Evolutionary conservation across 495 filamentous ascomycete genomes (phyloP).

Genomic region (Mycothermus thermophilus): DNA sequence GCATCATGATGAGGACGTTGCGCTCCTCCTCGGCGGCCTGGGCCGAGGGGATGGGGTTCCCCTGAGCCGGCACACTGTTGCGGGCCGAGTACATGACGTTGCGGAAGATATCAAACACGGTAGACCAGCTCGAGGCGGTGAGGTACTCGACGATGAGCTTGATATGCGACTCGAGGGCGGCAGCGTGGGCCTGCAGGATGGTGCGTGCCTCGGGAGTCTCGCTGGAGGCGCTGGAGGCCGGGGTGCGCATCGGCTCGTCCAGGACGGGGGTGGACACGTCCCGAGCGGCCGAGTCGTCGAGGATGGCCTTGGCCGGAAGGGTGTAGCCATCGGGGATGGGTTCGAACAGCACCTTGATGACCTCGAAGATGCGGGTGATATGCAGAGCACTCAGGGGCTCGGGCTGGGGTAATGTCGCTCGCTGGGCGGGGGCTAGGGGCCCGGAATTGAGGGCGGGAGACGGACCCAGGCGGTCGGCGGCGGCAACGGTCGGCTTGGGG

Average conservation of each 20-base stretch:
- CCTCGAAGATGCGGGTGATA: constrained; percentile 28
- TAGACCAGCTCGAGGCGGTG: constrained; percentile 45
- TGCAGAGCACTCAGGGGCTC: constrained; percentile 25
- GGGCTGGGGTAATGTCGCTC: constrained; percentile 14
- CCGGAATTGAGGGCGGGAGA: constrained; percentile 7
- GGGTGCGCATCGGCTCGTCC: constrained; percentile 23
- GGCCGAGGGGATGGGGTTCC: constrained; percentile 21
- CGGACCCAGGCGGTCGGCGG: constrained; percentile 4
- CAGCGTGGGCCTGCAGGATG: constrained; percentile 16
- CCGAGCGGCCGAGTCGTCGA: constrained; percentile 27
- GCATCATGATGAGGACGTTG: constrained; percentile 34
- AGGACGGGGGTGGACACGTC: constrained; percentile 16
- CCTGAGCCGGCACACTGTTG: constrained; percentile 27
- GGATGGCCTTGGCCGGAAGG: constrained; percentile 31
- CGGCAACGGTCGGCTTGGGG: constrained; percentile 12
- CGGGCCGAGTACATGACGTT: constrained; percentile 35
- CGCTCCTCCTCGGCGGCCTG: constrained; percentile 38
- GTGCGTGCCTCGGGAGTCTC: constrained; percentile 27
- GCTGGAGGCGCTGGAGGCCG: constrained; percentile 24
- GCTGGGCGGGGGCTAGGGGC: constrained; percentile 14
- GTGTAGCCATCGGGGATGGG: constrained; percentile 36
- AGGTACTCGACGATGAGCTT: constrained; percentile 43
- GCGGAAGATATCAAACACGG: constrained; percentile 41
- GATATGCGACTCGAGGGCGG: constrained; percentile 34
- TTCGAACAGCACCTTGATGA: constrained; percentile 29